Evolutionary conservation across 495 filamentous ascomycete genomes (phyloP).

Genomic region (Aspergillus avenaceus): DNA sequence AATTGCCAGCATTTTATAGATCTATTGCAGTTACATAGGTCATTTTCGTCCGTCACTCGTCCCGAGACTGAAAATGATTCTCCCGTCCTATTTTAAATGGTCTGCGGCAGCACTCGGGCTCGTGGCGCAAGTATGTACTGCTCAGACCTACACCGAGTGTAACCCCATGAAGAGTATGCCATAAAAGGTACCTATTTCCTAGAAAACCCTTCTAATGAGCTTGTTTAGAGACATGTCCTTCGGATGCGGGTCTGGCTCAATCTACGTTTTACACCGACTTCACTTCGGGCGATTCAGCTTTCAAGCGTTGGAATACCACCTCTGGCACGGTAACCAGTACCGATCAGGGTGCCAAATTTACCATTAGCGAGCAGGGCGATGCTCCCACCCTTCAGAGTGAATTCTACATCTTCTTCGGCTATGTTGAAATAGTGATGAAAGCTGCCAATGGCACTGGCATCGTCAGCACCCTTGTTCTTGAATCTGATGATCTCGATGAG

Average conservation of each 20-base stretch:
- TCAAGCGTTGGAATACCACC: conserved; percentile 57
- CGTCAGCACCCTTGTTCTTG: conserved; percentile 73
- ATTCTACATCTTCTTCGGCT: conserved; percentile 78
- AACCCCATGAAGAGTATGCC: conserved; percentile 57
- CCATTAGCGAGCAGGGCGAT: conserved; percentile 64
- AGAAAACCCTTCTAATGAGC: neutral
- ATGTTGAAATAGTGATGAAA: conserved; percentile 66
- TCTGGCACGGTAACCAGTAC: conserved; percentile 48
- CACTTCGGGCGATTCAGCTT: conserved; percentile 46
- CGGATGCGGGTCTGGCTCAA: conserved; percentile 59
- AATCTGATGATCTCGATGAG: conserved; percentile 89
- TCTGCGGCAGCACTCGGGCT: conserved; percentile 16
- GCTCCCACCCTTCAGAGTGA: conserved; percentile 69
- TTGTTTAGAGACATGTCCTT: conserved; percentile 47
- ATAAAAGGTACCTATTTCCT: neutral
- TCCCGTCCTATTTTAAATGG: conserved; percentile 19
- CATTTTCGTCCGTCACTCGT: neutral
- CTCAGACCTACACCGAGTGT: conserved; percentile 69
- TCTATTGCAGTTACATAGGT: neutral
- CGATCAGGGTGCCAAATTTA: conserved; percentile 62
- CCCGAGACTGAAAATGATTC: conserved; percentile 6
- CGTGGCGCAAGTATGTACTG: conserved; percentile 40
- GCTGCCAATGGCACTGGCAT: conserved; percentile 70
- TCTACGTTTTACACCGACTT: conserved; percentile 60
- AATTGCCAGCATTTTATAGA: too few species aligned